phyloP scores from a whole-genome alignment of 176 grass and related monocot genomes.

The Carex kokanica region DNA sequence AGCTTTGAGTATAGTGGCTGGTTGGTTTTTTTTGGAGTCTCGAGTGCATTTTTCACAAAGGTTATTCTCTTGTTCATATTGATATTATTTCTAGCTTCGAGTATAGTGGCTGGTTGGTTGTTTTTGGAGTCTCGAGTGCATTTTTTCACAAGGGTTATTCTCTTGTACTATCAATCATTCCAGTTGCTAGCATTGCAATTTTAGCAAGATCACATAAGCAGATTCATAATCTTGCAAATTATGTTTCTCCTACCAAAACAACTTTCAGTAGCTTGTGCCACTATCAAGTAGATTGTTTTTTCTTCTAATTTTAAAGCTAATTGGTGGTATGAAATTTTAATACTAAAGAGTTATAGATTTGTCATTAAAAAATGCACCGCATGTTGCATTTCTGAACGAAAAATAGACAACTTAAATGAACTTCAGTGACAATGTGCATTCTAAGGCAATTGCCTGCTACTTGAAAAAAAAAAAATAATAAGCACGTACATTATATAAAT shows the following conservation, averaged over 20 bases:
- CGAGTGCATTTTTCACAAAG: not conserved
- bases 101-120: no score
- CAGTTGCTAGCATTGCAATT: not conserved
- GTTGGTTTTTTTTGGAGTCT: no score
- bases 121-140: no score
- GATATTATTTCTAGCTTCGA: no score
- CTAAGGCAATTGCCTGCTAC: not conserved
- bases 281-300: not conserved
- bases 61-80: not conserved
- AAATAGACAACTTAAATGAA: not conserved
- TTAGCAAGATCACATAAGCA: not conserved
- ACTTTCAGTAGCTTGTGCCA: not conserved
- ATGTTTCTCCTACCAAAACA: not conserved
- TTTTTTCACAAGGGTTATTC: not conserved
- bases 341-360: not conserved
- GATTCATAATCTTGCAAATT: not conserved
- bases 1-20: no score
- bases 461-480: not conserved
- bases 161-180: not conserved
- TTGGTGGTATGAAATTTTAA: not conserved
- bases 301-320: not conserved
- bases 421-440: not conserved
- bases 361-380: not conserved
- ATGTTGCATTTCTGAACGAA: not conserved
- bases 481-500: not conserved